A percentile compares a stretch with the other conserved stretches of the same genome.
Evolutionary conservation across 2,329 filamentous ascomycete species (phyloP).

Genomic region (Exophiala mesophila): DNA sequence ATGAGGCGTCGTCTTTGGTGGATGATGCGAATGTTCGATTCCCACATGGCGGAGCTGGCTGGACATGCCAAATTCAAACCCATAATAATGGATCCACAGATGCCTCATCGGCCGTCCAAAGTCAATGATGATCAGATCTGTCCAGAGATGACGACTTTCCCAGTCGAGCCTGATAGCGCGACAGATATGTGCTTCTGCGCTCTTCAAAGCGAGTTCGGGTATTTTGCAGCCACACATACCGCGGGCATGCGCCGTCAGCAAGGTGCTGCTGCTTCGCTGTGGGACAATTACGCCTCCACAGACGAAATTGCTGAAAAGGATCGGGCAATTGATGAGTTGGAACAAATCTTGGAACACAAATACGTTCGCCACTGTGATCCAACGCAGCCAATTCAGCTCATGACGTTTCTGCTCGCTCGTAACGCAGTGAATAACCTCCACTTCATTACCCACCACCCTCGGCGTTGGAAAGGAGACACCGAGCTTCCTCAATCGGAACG

Average conservation of each 20-base stretch:
- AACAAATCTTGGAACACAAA: neutral
- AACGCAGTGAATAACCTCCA: constrained; percentile 40
- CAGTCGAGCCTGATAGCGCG: neutral
- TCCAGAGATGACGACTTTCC: neutral
- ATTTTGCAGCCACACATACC: neutral
- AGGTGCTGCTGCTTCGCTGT: neutral
- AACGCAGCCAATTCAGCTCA: constrained; percentile 41
- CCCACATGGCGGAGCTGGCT: constrained; percentile 25
- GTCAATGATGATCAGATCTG: neutral
- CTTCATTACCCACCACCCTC: constrained; percentile 43
- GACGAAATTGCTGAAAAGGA: neutral
- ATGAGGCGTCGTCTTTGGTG: constrained; percentile 38
- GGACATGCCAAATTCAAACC: constrained; percentile 22
- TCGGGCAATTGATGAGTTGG: neutral
- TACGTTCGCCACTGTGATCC: neutral
- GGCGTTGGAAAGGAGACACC: constrained; percentile 28
- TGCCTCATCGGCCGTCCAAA: too few relatives aligned
- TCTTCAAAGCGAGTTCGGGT: neutral
- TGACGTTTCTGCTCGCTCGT: constrained; percentile 40
- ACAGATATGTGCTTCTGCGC: neutral
- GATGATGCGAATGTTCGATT: constrained; percentile 43
- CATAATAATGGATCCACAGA: too few relatives aligned
- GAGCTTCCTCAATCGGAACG: constrained; percentile 32
- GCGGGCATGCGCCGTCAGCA: neutral
- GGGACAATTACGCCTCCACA: neutral